Evolutionary conservation across 1,139 yeast genomes (phyloP), one percentile per base, ranked within the genome.

Genomic region (Kodamaea fungicola): DNA sequence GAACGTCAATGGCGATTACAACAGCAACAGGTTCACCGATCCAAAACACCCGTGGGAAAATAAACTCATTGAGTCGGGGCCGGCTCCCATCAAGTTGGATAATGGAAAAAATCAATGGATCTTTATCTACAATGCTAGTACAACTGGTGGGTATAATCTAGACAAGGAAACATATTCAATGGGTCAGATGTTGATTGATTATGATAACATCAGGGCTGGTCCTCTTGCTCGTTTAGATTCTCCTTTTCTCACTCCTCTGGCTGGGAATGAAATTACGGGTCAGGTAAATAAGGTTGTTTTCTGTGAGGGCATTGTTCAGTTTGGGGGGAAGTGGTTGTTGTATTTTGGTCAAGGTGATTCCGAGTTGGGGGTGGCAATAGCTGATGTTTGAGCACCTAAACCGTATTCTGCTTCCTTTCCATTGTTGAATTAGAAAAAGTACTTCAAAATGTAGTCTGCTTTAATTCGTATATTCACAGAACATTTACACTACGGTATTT

Each of bases 271-370:
- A 41, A 49, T 58, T 22, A 51, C 52, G 27, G 75, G 75, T 2
- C 74, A 68, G 45, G 75, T 69, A 12, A 58, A 68, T 42, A 57
- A 61, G 39, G 75, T 69, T 27, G 74, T 69, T 2, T 69, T 69
- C 44, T 66, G 73, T 39, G 74, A 68, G 44, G 75, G 75, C 0
- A 45, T 70, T 25, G 74, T 69, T 3, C 74, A 69, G 41, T 69
- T 64, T 44, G 59, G 63, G 33, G 71, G 71, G 7, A 52, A 62
- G 38, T 69, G 75, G 75, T 60, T 67, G 32, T 52, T 69, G 30
- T 69, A 69, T 47, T 69, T 49, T 41, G 75, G 75, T 4, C 74
- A 69, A 44, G 74, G 73, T 8, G 75, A 70, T 44, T 55, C 66
- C 3, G 71, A 67, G 39, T 52, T 70, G 36, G 74, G 75, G 0